Evolutionary conservation across 345 rosid genomes (phyloP), one percentile per base, ranked within the genome.

Genomic region (Linum tenue): DNA sequence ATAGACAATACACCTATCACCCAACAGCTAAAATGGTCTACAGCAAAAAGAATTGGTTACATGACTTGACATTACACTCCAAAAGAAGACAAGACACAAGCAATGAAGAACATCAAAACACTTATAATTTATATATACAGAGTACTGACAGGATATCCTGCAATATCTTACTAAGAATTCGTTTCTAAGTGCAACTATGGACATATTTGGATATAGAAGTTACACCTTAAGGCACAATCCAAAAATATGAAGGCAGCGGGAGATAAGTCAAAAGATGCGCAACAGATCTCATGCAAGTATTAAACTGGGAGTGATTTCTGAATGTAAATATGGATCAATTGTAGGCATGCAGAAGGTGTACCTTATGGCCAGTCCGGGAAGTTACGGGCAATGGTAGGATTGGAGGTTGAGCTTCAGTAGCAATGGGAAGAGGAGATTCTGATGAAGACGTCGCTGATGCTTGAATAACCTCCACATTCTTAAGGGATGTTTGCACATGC

Each of bases 331-430:
- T 62, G 39, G 7, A 57, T 5, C 59, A 3, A 37, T 57, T 22
- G 31, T 22, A 22, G 31, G 31, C 58, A 58, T 57, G 38, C 35
- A 12, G 11, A 44, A 64, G 5, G 40, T 53, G 5, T n/a, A 86
- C 91, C 91, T 77, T 83, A 37, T 80, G 80, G 62, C 56, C 67
- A 69, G 82, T 71, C 56, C 82, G 80, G 55, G 85, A 80, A 68
- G 84, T 78, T 39, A 83, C 76, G 59, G 98, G 98, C 73, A 87
- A 79, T 63, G 98, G 91, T 75, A 92, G 80, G 62, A 92, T 80
- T 36, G 96, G 92, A 37, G 92, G 95, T 73, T 87, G 89, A 65
- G 85, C 73, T 78, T 81, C 88, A 2, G 76, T 71, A 14, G 75
- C 76, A 59, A 63, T 48, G 2, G 91, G 77, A n/a, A 42, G 40